Percentiles rank a stretch among this genome's conserved stretches.
These are phyloP conservation scores for Porcisia deanei DNA, from an alignment of 208 protist genomes.

Conservation along the genomic window DNA sequence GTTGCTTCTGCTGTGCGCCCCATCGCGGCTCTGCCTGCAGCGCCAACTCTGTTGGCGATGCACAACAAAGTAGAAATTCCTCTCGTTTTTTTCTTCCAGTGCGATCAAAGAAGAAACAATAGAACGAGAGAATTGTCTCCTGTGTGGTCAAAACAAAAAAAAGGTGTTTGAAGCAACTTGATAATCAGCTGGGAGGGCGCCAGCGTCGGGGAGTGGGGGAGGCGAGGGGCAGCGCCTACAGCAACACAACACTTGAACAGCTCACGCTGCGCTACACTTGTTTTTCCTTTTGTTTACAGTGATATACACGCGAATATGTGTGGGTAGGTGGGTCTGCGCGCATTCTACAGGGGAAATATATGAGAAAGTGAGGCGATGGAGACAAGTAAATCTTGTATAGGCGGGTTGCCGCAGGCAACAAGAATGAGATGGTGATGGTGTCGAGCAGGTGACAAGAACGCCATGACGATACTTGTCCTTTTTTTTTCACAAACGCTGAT, in stretches of 20 bases:
- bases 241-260: background rate
- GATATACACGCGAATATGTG: background rate
- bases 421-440: background rate
- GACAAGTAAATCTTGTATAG: background rate
- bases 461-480: background rate
- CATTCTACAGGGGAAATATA: background rate
- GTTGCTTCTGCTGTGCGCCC: background rate
- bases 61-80: background rate
- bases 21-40: background rate
- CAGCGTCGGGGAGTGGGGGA: background rate
- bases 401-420: background rate
- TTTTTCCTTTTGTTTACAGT: background rate
- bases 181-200: background rate
- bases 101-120: background rate
- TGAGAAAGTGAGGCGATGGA: background rate
- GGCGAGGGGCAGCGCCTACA: background rate
- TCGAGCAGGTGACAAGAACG: background rate
- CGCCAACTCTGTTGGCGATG: background rate
- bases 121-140: background rate
- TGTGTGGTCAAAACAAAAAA: background rate
- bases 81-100: background rate
- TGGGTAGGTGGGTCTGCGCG: constrained; percentile 1
- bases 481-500: background rate
- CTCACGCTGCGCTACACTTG: background rate
- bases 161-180: background rate